Evolutionary conservation across 495 filamentous ascomycete species (phyloP), one percentile per base, ranked within the genome.

Genomic region (Staphylotrichum longicolle): DNA sequence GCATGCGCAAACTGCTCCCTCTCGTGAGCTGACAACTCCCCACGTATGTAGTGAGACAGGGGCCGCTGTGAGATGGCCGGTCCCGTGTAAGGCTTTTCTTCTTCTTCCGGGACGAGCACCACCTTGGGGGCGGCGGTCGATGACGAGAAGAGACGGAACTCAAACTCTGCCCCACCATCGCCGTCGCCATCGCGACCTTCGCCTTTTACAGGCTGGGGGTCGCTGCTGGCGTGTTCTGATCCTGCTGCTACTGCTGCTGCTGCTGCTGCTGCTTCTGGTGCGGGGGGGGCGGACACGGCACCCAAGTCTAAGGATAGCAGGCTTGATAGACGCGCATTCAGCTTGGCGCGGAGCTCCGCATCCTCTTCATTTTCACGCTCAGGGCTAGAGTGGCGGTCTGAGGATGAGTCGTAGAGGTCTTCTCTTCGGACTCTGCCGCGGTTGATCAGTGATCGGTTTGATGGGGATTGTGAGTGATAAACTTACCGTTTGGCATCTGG

Each of bases 61-160:
- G 79, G 77, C 32, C 79, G 76, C 40, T 68, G 66, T 0, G 69
- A 68, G 39, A 76, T 67, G 10, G 78, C 62, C 57, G 80, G 78
- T 9, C 69, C 77, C 15, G 72, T 72, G 15, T 74, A 65, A 15
- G 65, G 64, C 20, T 53, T 37, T 5, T 61, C 58, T 3, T 62
- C 67, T 20, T 72, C 68, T 30, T 73, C 60, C 30, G 68, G 49
- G 40, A 54, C 62, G 34, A 77, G 68, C 9, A 78, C 64, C 9
- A 79, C 70, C 35, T 73, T 39, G 51, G 51, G 8, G 51, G 51
- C 11, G 45, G 34, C 7, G 15, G 65, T 66, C 15, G 74, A 69
- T n/a, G 75, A 72, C 40, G 80, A 76, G 61, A 85, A 85, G 51
- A 85, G 75, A 3, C 77, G 74, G 68, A 86, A 84, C 30, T 75